Percentiles rank a stretch among this genome's conserved stretches.
phyloP scores from a whole-genome alignment of 1,284 basidiomycete species.

The Marasmius tenuissimus region DNA sequence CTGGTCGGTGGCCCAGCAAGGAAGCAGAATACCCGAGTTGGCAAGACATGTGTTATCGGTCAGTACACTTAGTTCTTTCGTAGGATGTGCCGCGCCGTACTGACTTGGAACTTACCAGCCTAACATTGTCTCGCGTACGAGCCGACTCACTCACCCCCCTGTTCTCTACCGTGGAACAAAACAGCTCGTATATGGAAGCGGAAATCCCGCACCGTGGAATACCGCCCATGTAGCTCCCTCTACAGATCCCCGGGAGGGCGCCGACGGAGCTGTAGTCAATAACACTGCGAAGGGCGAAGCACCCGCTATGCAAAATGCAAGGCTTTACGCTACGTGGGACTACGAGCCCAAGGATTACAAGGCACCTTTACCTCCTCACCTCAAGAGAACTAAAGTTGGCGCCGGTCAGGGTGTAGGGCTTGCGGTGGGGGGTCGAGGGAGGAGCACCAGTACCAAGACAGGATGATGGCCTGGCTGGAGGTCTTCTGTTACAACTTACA shows the following conservation, averaged over 20 bases:
- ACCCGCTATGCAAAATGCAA: constrained; percentile 60
- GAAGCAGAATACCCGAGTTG: constrained; percentile 59
- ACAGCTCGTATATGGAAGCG: constrained; percentile 60
- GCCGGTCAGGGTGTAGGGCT: not conserved
- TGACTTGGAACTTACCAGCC: constrained; percentile 32
- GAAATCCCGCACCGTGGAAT: constrained; percentile 70
- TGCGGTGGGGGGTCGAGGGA: not conserved
- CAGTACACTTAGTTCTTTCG: constrained; percentile 21
- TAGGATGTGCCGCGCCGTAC: constrained; percentile 4
- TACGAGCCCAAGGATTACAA: constrained; percentile 65
- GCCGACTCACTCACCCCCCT: constrained; percentile 64
- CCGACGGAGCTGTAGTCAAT: constrained; percentile 34
- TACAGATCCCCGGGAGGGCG: constrained; percentile 23
- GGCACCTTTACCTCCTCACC: constrained; percentile 36
- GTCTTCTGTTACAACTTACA: not conserved
- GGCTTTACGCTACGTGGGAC: constrained; percentile 74
- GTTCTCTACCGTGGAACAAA: constrained; percentile 55
- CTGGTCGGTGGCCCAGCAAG: constrained; percentile 51
- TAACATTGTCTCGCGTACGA: constrained; percentile 56
- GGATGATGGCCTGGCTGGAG: not conserved
- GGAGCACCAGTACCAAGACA: not conserved
- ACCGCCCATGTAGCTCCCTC: constrained; percentile 32
- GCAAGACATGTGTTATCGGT: constrained; percentile 64
- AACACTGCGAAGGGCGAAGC: constrained; percentile 28
- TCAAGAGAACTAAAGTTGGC: not conserved